phyloP scores from a whole-genome alignment of 2,329 filamentous ascomycete species.

The Huntiella bhutanensis region DNA sequence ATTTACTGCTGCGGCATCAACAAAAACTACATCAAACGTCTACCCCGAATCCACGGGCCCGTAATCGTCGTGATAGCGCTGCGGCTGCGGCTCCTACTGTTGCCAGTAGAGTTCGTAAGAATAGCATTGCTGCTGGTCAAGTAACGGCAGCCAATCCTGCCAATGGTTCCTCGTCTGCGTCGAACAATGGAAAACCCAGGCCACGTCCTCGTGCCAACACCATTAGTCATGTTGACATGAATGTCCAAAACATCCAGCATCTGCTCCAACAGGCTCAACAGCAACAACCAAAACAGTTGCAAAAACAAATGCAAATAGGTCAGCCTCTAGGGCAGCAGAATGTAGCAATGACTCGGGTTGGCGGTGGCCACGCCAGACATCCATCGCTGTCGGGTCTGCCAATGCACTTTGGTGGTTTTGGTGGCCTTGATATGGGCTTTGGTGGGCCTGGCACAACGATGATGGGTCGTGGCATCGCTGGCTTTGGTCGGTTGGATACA shows the following conservation, averaged over 20 bases:
- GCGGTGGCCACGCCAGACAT: constrained; percentile 30
- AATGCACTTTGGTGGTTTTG: no score
- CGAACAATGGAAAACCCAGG: neutral
- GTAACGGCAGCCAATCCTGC: constrained; percentile 30
- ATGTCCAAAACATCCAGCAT: constrained; percentile 52
- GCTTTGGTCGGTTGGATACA: no score
- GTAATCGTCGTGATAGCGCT: constrained; percentile 78
- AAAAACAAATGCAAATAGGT: constrained; percentile 35
- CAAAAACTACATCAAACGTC: constrained; percentile 95
- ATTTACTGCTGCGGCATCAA: constrained; percentile 83
- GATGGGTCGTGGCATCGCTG: no score
- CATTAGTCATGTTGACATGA: constrained; percentile 77
- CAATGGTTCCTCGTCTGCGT: constrained; percentile 32
- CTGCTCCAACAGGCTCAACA: constrained; percentile 30
- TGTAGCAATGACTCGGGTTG: constrained; percentile 36
- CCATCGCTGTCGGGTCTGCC: constrained; percentile 53
- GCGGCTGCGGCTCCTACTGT: constrained; percentile 48
- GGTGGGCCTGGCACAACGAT: no score
- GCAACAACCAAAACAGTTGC: constrained; percentile 31
- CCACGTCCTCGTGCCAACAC: constrained; percentile 75
- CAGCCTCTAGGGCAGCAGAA: constrained; percentile 22
- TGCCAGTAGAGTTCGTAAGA: constrained; percentile 63
- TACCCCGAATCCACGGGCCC: constrained; percentile 67
- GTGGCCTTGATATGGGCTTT: no score
- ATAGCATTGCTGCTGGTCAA: constrained; percentile 51